phyloP scores from a whole-genome alignment of 768 basidiomycete species.

The Galerina sulciceps region DNA sequence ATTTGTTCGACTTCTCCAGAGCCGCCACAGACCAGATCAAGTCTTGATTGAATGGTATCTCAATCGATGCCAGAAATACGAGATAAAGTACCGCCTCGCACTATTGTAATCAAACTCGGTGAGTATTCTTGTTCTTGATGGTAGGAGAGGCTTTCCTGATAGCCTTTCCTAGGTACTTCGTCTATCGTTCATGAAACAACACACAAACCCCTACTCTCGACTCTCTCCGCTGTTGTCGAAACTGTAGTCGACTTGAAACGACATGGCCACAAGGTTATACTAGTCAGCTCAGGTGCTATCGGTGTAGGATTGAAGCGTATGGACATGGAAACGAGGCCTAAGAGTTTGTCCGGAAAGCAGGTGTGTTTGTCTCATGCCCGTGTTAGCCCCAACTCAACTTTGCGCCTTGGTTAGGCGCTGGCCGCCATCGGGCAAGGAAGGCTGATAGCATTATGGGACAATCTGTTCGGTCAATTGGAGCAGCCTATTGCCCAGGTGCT shows the following conservation, averaged over 20 bases:
- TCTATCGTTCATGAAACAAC: conserved; percentile 96
- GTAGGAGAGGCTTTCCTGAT: background rate
- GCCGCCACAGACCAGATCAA: background rate
- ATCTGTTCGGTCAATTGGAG: conserved; percentile 90
- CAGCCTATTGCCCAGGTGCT: conserved; percentile 97
- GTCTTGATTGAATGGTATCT: background rate
- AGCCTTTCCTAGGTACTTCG: conserved; percentile 71
- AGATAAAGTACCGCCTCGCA: conserved; percentile 40
- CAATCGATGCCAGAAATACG: conserved; percentile 10
- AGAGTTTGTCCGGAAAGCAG: conserved; percentile 90
- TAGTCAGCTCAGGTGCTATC: conserved; percentile 98
- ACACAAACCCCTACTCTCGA: conserved; percentile 89
- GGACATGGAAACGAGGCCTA: conserved; percentile 79
- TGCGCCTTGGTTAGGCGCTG: conserved; percentile 62
- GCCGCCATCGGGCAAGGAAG: conserved; percentile 98
- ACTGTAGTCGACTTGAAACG: conserved; percentile 78
- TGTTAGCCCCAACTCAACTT: background rate
- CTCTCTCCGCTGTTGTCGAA: conserved; percentile 91
- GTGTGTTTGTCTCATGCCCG: conserved; percentile 43
- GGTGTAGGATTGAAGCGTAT: conserved; percentile 94
- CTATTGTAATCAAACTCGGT: conserved; percentile 90
- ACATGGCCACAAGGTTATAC: conserved; percentile 90
- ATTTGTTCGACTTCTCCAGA: no score
- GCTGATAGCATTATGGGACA: conserved; percentile 96
- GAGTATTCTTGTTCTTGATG: conserved; percentile 15